phyloP scores from a whole-genome alignment of 306 rosid genomes.

The Datisca glomerata region DNA sequence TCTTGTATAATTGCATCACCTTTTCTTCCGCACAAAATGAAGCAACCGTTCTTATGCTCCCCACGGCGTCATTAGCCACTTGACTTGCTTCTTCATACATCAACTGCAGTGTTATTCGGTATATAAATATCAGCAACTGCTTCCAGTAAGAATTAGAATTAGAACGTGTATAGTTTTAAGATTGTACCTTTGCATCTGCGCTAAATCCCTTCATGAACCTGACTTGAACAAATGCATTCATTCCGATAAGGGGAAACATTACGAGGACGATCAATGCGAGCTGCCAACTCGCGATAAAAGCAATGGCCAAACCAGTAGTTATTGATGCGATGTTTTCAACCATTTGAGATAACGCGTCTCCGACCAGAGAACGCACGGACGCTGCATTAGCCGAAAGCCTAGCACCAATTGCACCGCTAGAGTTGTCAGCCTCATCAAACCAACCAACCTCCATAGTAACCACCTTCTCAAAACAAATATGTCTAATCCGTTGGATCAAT shows the following conservation, averaged over 20 bases:
- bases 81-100: constrained; percentile 86
- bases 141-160: not conserved
- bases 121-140: not conserved
- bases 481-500: constrained; percentile 43
- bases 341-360: constrained; percentile 54
- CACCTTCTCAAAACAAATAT: constrained; percentile 52
- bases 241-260: constrained; percentile 40
- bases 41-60: constrained; percentile 71
- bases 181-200: constrained; percentile 53
- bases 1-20: constrained; percentile 50
- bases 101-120: constrained; percentile 23
- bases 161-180: not conserved
- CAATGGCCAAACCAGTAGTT: constrained; percentile 44
- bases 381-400: constrained; percentile 68
- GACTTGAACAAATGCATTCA: constrained; percentile 41
- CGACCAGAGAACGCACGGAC: constrained; percentile 42
- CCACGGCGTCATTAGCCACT: constrained; percentile 63
- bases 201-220: constrained; percentile 49
- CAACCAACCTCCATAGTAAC: constrained; percentile 68
- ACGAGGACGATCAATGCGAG: constrained; percentile 46
- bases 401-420: constrained; percentile 66
- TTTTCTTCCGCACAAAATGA: constrained; percentile 83
- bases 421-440: constrained; percentile 61
- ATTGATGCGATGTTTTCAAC: constrained; percentile 42
- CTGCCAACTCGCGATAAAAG: constrained; percentile 59